Evolutionary conservation across 768 basidiomycete genomes (phyloP).

Genomic region (Hemileccinum impolitum): DNA sequence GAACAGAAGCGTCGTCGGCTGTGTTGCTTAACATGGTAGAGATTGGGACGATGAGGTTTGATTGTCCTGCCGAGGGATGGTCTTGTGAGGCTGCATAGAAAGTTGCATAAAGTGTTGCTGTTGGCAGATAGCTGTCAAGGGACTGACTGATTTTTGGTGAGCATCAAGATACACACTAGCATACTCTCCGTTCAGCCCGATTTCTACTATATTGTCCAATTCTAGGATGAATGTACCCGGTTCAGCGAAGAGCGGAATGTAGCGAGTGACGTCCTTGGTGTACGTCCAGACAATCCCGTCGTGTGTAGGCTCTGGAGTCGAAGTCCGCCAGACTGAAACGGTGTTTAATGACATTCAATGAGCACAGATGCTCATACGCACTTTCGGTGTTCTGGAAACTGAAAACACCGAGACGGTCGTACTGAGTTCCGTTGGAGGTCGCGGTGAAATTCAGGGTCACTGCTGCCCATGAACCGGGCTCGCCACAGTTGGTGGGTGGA

Average conservation of each 20-base stretch:
- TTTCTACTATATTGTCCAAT: constrained; percentile 64
- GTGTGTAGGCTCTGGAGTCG: constrained; percentile 69
- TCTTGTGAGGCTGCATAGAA: constrained; percentile 58
- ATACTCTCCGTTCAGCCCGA: constrained; percentile 62
- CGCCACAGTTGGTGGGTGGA: constrained; percentile 70
- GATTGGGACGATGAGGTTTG: constrained; percentile 67
- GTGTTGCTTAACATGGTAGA: constrained; percentile 60
- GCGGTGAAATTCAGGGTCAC: constrained; percentile 76
- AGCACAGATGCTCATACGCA: constrained; percentile 30
- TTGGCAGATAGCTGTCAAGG: background rate
- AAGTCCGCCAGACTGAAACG: constrained; percentile 68
- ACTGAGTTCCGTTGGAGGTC: constrained; percentile 75
- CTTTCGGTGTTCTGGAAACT: constrained; percentile 79
- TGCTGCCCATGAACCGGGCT: constrained; percentile 68
- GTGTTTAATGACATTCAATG: background rate
- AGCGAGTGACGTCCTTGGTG: constrained; percentile 72
- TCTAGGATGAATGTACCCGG: constrained; percentile 69
- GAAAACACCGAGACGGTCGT: constrained; percentile 67
- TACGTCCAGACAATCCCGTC: constrained; percentile 79
- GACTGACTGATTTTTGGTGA: background rate
- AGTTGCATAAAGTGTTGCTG: constrained; percentile 68
- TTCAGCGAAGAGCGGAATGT: constrained; percentile 64
- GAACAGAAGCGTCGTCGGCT: constrained; percentile 73
- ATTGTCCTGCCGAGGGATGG: constrained; percentile 57
- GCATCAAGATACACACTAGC: constrained; percentile 44